Conservation (phyloP, 495 filamentous ascomycete genomes). For the Terfezia claveryi region DNA sequence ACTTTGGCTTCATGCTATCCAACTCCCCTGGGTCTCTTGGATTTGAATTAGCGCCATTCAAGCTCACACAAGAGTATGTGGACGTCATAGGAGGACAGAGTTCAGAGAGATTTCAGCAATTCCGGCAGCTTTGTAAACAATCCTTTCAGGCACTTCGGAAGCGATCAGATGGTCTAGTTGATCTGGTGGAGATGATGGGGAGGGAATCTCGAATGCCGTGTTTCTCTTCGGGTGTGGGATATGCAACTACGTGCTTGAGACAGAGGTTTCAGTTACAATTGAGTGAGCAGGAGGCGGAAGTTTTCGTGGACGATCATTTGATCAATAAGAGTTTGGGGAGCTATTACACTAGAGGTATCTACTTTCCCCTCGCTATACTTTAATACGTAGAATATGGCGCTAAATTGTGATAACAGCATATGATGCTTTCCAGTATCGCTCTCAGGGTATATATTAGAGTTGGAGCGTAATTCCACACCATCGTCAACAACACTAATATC, state of each 20-base stretch:
- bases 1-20: slow-evolving; percentile 65
- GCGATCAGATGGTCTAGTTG: slow-evolving; percentile 48
- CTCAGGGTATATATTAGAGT: not conserved
- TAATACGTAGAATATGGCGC: not conserved
- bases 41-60: slow-evolving; percentile 61
- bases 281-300: slow-evolving; percentile 49
- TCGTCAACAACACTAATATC: too few relatives aligned
- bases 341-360: slow-evolving; percentile 52
- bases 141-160: slow-evolving; percentile 52
- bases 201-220: slow-evolving; percentile 55
- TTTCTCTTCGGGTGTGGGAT: slow-evolving; percentile 39
- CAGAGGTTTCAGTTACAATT: slow-evolving; percentile 51
- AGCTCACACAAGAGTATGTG: slow-evolving; percentile 55
- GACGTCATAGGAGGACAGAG: slow-evolving; percentile 48
- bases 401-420: not conserved
- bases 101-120: slow-evolving; percentile 39
- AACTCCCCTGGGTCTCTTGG: slow-evolving; percentile 57
- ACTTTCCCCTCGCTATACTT: not conserved
- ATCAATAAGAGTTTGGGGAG: slow-evolving; percentile 48
- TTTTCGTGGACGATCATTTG: slow-evolving; percentile 48
- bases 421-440: slow-evolving; percentile 1
- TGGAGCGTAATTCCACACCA: too few relatives aligned
- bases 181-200: slow-evolving; percentile 56
- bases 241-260: slow-evolving; percentile 37
- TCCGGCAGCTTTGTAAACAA: slow-evolving; percentile 48